Conservation (phyloP, 768 basidiomycete genomes). For the Auricularia sp. region DNA sequence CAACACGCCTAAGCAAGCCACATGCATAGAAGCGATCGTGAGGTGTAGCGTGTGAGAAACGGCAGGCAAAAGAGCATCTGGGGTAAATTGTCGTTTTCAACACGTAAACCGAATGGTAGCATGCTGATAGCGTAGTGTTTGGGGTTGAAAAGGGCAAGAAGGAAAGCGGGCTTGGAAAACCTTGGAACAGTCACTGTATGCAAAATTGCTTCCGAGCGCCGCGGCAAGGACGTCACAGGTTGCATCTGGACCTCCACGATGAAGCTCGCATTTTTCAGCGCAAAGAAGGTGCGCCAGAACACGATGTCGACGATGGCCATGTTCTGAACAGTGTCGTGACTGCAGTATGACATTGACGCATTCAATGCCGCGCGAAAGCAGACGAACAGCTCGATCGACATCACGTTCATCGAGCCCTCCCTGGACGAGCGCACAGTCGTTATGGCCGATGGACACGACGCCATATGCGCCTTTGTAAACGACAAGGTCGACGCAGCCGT, state of each 20-base stretch:
- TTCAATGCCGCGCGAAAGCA: not conserved
- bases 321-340: not conserved
- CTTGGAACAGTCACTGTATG: too few relatives aligned
- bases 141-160: too few relatives aligned
- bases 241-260: not conserved
- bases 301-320: too few relatives aligned
- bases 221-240: not conserved
- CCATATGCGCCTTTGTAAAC: constrained; percentile 14
- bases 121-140: too few relatives aligned
- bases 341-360: not conserved
- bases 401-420: constrained; percentile 7
- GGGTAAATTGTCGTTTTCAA: too few relatives aligned
- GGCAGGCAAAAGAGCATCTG: too few relatives aligned
- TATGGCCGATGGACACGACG: constrained; percentile 8
- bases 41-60: too few relatives aligned
- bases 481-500: constrained; percentile 8
- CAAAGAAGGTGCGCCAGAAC: constrained; percentile 4
- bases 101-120: too few relatives aligned
- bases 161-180: too few relatives aligned
- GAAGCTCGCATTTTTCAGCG: constrained; percentile 12
- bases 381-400: constrained; percentile 2
- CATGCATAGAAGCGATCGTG: too few relatives aligned
- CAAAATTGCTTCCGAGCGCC: too few relatives aligned
- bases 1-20: too few relatives aligned
- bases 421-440: constrained; percentile 5